Conservation (phyloP, 192 early-diverging fungal genomes). For the Jimgerdemannia lactiflua region DNA sequence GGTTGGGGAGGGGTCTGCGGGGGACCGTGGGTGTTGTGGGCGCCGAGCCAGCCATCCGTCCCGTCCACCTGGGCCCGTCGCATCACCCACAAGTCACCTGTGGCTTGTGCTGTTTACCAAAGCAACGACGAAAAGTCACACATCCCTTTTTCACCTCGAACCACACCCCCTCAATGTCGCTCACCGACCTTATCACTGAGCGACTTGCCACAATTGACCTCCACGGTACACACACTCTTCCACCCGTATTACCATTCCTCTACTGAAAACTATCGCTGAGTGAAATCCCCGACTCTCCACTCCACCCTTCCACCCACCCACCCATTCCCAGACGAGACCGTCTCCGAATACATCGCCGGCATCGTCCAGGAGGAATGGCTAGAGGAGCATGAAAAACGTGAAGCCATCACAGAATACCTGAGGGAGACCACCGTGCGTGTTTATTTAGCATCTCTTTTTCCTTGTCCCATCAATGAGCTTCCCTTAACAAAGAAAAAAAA, state of each 20-base stretch:
- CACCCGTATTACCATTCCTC: not conserved
- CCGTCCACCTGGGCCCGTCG: no score
- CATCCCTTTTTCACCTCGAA: no score
- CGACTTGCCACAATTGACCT: not conserved
- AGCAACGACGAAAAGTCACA: no score
- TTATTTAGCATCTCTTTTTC: not conserved
- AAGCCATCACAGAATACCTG: constrained; percentile 69
- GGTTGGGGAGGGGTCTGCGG: no score
- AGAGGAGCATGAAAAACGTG: constrained; percentile 61
- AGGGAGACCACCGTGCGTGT: constrained; percentile 45
- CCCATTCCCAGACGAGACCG: not conserved
- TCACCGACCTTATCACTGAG: not conserved
- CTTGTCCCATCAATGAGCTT: not conserved
- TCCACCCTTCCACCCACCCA: not conserved
- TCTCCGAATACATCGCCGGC: constrained; percentile 62
- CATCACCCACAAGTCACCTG: no score
- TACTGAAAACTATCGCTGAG: not conserved
- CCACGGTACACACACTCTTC: not conserved
- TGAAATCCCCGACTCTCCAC: not conserved
- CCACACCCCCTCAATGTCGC: not conserved
- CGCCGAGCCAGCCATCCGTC: no score
- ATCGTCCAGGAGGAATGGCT: constrained; percentile 62
- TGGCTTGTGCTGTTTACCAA: no score
- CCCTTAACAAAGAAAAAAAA: not conserved
- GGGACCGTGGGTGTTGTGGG: no score